Percentiles rank a stretch among this genome's conserved stretches.
Evolutionary conservation across 352 stramenopile genomes (phyloP).

Genomic region (Lagenidium giganteum): DNA sequence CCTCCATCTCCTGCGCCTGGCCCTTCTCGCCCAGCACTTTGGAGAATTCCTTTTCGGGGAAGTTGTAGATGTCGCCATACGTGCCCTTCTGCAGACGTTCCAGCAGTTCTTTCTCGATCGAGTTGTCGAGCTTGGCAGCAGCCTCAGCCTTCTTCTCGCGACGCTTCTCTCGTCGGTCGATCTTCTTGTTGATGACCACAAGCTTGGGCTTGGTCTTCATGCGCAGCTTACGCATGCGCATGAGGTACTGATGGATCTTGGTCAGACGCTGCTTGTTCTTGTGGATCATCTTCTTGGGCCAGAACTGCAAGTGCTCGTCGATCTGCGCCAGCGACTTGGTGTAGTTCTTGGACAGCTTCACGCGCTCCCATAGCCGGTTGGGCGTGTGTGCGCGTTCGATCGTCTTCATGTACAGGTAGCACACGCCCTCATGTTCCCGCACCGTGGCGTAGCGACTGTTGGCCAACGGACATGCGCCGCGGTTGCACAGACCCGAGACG

Average conservation of each 20-base stretch:
- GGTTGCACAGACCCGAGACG: constrained; percentile 97
- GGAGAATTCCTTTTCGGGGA: constrained; percentile 91
- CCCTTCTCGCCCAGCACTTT: constrained; percentile 78
- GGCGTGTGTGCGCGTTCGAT: constrained; percentile 98
- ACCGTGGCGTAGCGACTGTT: constrained; percentile 99
- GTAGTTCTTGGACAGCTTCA: constrained; percentile 97
- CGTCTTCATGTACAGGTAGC: constrained; percentile 98
- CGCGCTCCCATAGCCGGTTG: constrained; percentile 98
- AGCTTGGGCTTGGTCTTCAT: constrained; percentile 94
- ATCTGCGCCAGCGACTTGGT: constrained; percentile 93
- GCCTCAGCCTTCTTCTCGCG: constrained; percentile 96
- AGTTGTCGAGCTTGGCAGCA: constrained; percentile 92
- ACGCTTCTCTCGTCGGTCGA: constrained; percentile 93
- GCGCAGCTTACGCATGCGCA: constrained; percentile 97
- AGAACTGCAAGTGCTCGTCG: constrained; percentile 97
- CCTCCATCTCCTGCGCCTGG: constrained; percentile 89
- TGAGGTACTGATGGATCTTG: constrained; percentile 99
- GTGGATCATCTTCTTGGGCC: constrained; percentile 97
- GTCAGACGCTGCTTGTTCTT: constrained; percentile 99
- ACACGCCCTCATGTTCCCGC: constrained; percentile 94
- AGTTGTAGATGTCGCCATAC: constrained; percentile 99
- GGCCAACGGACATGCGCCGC: constrained; percentile 93
- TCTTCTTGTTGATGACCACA: constrained; percentile 94
- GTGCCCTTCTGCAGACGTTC: constrained; percentile 96
- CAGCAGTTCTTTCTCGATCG: constrained; percentile 98